Conservation (phyloP, 1,139 yeast genomes). For the Geotrichum siamense region DNA sequence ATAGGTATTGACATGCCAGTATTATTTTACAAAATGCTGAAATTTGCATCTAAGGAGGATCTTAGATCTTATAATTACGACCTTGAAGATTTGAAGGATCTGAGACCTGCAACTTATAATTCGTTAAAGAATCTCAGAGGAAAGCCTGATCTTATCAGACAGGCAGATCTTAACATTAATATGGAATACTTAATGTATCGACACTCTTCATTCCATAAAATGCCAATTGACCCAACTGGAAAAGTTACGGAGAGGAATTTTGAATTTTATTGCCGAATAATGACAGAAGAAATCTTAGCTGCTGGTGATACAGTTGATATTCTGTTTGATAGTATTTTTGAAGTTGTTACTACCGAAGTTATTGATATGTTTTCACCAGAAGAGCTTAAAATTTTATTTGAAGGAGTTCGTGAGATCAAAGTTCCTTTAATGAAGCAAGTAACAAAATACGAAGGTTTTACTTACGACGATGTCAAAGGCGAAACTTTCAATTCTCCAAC, state of each 20-base stretch:
- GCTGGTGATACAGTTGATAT: background rate
- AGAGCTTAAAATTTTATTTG: constrained; percentile 24
- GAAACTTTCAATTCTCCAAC: constrained; percentile 19
- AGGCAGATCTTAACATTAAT: background rate
- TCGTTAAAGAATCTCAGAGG: constrained; percentile 6
- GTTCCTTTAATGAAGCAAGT: constrained; percentile 17
- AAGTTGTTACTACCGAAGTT: constrained; percentile 18
- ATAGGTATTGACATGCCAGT: constrained; percentile 25
- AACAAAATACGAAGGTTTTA: constrained; percentile 2
- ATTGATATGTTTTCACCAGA: constrained; percentile 15
- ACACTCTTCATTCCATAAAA: background rate
- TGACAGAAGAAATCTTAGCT: constrained; percentile 11
- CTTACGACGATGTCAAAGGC: background rate
- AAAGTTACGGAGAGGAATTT: constrained; percentile 21
- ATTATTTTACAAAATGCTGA: constrained; percentile 23
- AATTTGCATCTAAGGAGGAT: background rate
- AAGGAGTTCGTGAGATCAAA: constrained; percentile 22
- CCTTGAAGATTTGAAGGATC: constrained; percentile 16
- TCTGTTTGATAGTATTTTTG: constrained; percentile 16
- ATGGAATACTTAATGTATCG: background rate
- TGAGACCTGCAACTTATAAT: constrained; percentile 7
- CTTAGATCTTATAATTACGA: background rate
- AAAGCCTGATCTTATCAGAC: background rate
- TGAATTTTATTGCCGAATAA: constrained; percentile 17
- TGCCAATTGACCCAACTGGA: background rate